phyloP scores from a whole-genome alignment of 2,329 filamentous ascomycete genomes.

The Aspergillus spinulosporus region DNA sequence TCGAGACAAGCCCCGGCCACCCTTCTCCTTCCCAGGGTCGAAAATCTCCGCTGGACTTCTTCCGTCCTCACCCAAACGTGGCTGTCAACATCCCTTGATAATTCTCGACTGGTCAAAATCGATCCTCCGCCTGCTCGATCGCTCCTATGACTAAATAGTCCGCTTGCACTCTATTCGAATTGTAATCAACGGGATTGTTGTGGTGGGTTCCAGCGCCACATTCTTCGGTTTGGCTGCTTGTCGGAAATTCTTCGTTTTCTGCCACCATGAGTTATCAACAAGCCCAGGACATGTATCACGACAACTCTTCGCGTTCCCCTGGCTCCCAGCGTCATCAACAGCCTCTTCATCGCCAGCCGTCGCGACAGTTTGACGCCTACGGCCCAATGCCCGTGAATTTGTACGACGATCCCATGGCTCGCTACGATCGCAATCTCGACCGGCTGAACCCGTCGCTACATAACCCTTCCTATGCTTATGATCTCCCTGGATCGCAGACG shows the following conservation, averaged over 20 bases:
- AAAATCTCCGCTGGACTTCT: slow-evolving; percentile 12
- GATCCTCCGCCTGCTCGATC: slow-evolving; percentile 21
- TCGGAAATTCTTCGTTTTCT: slow-evolving; percentile 27
- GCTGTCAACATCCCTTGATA: slow-evolving; percentile 4
- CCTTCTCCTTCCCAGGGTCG: slow-evolving; percentile 9
- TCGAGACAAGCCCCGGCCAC: slow-evolving; percentile 16
- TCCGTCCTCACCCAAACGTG: slow-evolving; percentile 7
- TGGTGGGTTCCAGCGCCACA: slow-evolving; percentile 35
- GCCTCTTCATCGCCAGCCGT: slow-evolving; percentile 68
- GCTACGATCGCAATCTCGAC: slow-evolving; percentile 58
- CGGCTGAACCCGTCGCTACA: slow-evolving; percentile 60
- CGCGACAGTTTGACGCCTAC: slow-evolving; percentile 75
- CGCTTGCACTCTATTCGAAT: slow-evolving; percentile 23
- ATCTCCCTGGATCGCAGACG: slow-evolving; percentile 67
- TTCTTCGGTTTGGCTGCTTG: slow-evolving; percentile 29
- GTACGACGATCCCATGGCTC: slow-evolving; percentile 68
- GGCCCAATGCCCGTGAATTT: slow-evolving; percentile 66
- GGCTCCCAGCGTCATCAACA: slow-evolving; percentile 68
- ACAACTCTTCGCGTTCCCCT: slow-evolving; percentile 70
- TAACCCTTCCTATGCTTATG: slow-evolving; percentile 65
- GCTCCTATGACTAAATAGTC: slow-evolving; percentile 37
- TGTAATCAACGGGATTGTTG: slow-evolving; percentile 26
- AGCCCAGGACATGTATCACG: slow-evolving; percentile 61
- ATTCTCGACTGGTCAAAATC: not conserved
- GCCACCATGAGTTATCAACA: slow-evolving; percentile 42